Percentiles rank a stretch among this genome's conserved stretches.
Conservation (phyloP, 345 rosid species). For the Nephelium lappaceum region DNA sequence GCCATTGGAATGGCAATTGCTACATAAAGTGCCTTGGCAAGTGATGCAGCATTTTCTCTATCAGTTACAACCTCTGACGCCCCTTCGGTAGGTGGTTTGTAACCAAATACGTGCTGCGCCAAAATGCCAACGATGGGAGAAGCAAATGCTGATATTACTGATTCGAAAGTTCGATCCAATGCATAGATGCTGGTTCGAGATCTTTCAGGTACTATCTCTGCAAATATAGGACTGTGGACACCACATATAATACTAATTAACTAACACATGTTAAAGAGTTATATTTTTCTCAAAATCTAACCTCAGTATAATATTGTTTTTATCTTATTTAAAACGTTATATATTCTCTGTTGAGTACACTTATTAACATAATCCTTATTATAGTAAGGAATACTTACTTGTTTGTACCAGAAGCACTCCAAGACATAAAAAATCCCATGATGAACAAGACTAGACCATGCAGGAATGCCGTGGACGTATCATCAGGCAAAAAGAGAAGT, state of each 20-base stretch:
- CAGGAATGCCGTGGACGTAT: conserved; percentile 55
- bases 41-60: conserved; percentile 69
- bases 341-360: too few relatives aligned
- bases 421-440: conserved; percentile 60
- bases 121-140: conserved; percentile 79
- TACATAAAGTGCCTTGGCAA: conserved; percentile 80
- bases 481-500: conserved; percentile 56
- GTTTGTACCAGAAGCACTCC: conserved; percentile 72
- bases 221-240: conserved; percentile 80
- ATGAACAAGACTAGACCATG: conserved; percentile 53
- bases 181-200: conserved; percentile 83
- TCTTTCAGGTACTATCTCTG: conserved; percentile 90
- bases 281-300: too few relatives aligned
- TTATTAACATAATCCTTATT: too few relatives aligned
- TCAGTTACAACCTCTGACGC: conserved; percentile 56
- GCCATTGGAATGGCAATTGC: conserved; percentile 80
- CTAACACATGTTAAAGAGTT: not conserved
- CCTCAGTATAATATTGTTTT: too few relatives aligned
- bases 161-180: conserved; percentile 72
- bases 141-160: conserved; percentile 74
- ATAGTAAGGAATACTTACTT: conserved; percentile 33
- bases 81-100: conserved; percentile 59
- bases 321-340: too few relatives aligned
- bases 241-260: not conserved
- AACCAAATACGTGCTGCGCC: conserved; percentile 82